Evolutionary conservation across 2,329 filamentous ascomycete genomes (phyloP).

Genomic region (Alternaria novae-zelandiae): DNA sequence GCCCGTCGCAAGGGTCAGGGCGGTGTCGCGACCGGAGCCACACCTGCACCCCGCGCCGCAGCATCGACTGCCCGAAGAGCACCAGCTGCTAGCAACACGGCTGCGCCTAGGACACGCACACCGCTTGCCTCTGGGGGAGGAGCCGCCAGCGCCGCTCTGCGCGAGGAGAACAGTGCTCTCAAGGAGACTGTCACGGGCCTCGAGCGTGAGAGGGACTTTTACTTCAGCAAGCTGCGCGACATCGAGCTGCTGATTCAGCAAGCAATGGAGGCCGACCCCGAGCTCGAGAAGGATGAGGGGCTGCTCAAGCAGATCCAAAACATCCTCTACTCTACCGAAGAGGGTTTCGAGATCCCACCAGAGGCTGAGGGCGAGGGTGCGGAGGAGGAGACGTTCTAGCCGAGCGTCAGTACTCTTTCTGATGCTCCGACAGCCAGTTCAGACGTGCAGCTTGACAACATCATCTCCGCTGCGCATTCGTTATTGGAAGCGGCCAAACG

Average conservation of each 20-base stretch:
- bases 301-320: slow-evolving; percentile 95
- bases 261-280: slow-evolving; percentile 88
- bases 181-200: slow-evolving; percentile 96
- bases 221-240: slow-evolving; percentile 97
- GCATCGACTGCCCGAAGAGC: slow-evolving; percentile 53
- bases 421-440: slow-evolving; percentile 3
- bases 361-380: slow-evolving; percentile 76
- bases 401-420: slow-evolving; percentile 2
- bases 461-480: slow-evolving; percentile 7
- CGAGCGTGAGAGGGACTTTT: slow-evolving; percentile 97
- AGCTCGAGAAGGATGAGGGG: slow-evolving; percentile 92
- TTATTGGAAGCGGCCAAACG: slow-evolving; percentile 5
- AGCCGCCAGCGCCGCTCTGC: slow-evolving; percentile 72
- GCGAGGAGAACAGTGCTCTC: slow-evolving; percentile 83
- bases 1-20: slow-evolving; percentile 80
- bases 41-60: slow-evolving; percentile 58
- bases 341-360: slow-evolving; percentile 82
- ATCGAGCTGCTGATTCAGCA: slow-evolving; percentile 95
- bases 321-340: slow-evolving; percentile 95
- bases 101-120: slow-evolving; percentile 50
- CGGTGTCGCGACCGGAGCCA: slow-evolving; percentile 58
- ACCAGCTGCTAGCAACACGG: slow-evolving; percentile 49
- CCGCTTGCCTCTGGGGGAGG: slow-evolving; percentile 53
- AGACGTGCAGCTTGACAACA: background rate
- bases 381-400: slow-evolving; percentile 69